Conservation (phyloP, 2,329 filamentous ascomycete genomes). For the Dothistroma septosporum region DNA sequence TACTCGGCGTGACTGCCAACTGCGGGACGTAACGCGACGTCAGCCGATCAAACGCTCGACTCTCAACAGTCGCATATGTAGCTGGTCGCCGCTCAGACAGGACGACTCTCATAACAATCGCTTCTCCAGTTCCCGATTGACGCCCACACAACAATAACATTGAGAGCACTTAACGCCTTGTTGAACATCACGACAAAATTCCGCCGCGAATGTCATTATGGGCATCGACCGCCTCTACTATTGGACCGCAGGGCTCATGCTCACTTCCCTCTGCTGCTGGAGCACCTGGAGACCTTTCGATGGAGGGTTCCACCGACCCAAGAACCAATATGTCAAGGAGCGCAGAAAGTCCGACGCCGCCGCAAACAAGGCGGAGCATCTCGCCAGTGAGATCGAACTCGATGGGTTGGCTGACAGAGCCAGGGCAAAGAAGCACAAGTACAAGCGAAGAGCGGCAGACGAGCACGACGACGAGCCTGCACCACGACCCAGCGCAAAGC, state of each 20-base stretch:
- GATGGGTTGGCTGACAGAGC: not conserved
- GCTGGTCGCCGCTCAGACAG: not conserved
- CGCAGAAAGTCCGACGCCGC: conserved; percentile 13
- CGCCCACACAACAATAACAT: not conserved
- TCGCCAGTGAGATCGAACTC: conserved; percentile 9
- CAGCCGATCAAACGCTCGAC: not conserved
- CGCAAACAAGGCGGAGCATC: conserved; percentile 8
- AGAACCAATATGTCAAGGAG: conserved; percentile 19
- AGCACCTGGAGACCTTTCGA: conserved; percentile 27
- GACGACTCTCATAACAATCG: not conserved
- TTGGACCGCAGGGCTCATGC: conserved; percentile 17
- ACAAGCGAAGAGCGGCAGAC: not conserved
- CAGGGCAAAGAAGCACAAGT: conserved; percentile 1
- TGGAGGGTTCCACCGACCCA: conserved; percentile 21
- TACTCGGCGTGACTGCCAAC: not conserved
- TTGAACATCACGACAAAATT: not conserved
- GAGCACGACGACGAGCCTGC: not conserved
- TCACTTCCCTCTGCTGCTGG: conserved; percentile 20
- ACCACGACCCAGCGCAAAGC: not conserved
- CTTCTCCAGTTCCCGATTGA: not conserved
- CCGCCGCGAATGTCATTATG: conserved; percentile 22
- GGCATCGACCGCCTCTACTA: conserved; percentile 31
- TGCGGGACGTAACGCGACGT: not conserved
- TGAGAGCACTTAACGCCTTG: not conserved
- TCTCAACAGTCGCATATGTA: not conserved